Evolutionary conservation across 2,329 filamentous ascomycete genomes (phyloP), one percentile per base, ranked within the genome.

Genomic region (Nemania abortiva): DNA sequence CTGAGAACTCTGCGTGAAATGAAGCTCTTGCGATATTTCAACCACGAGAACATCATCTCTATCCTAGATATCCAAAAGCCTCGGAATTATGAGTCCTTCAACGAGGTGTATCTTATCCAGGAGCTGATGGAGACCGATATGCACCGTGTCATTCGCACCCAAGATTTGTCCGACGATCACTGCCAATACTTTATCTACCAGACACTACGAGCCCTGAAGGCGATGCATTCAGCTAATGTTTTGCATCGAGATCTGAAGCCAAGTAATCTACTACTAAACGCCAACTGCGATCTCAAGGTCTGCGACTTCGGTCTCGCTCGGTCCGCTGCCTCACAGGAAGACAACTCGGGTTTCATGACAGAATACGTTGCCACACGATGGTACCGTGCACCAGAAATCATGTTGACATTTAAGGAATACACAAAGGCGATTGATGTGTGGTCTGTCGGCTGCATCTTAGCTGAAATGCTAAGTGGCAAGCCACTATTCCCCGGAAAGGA

Each of bases 111-210:
- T 81, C 90, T 99, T 76, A 98, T 99, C 76, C 96, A 98, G 93
- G 95, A 97, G 83, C 89, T 99, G 77, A 99, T 99, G 96, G 96
- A 99, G 85, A 99, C 96, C 56, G 96, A 99, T 79, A 99, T 99
- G 96, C 96, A 99, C 82, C 90, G 96, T 74, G 96, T 99, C 74
- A 99, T 99, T 79, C 94, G 96, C 76, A 99, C 96, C 47, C 96
- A 99, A 83, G 96, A 99, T 79, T 89, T 99, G 54, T 98, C 96
- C 45, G 96, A 99, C 82, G 96, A 99, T 81, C 96, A 99, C 82
- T 99, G 96, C 88, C 96, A 99, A 83, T 99, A 99, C 85, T 99
- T 99, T 84, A 99, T 99, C 83, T 99, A 99, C 87, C 96, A 99
- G 85, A 99, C 96, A 1, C 89, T 99, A 67, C 94, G 96, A 77